Percentiles rank a stretch among this genome's conserved stretches.
Evolutionary conservation across 1,139 yeast species (phyloP).

Genomic region (Hyphopichia burtonii): DNA sequence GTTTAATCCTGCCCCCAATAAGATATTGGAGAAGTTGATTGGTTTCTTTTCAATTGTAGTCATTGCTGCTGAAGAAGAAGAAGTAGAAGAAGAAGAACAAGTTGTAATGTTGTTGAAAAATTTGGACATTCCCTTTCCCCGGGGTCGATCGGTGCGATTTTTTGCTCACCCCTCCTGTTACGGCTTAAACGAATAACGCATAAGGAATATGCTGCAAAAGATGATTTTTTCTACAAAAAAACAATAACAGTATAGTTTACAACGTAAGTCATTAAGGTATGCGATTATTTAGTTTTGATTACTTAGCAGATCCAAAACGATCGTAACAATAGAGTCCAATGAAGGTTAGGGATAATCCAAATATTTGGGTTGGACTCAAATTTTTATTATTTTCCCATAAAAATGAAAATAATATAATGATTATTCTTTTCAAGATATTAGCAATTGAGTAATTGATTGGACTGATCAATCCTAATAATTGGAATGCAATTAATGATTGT

Average conservation of each 20-base stretch:
- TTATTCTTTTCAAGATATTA: constrained; percentile 80
- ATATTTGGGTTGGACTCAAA: constrained; percentile 52
- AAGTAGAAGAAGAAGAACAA: too few relatives aligned
- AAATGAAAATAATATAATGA: constrained; percentile 78
- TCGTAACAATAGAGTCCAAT: constrained; percentile 68
- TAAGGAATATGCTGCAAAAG: too few relatives aligned
- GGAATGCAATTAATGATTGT: constrained; percentile 87
- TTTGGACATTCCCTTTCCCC: too few relatives aligned
- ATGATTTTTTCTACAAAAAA: too few relatives aligned
- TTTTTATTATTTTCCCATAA: constrained; percentile 64
- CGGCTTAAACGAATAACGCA: too few relatives aligned
- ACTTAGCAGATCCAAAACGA: constrained; percentile 54
- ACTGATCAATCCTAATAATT: constrained; percentile 77
- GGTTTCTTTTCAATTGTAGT: constrained; percentile 71
- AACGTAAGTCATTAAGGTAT: too few relatives aligned
- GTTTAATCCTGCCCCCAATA: constrained; percentile 91
- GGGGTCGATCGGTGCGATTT: too few relatives aligned
- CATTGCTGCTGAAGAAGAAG: neutral
- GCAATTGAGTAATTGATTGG: constrained; percentile 94
- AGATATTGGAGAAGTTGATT: constrained; percentile 81
- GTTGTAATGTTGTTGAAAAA: too few relatives aligned
- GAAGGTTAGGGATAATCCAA: constrained; percentile 71
- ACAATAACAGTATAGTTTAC: too few relatives aligned
- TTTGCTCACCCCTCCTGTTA: too few relatives aligned
- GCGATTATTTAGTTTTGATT: too few relatives aligned